Percentiles rank a stretch among this genome's conserved stretches.
Conservation (phyloP, 768 basidiomycete genomes). For the Coprinopsis sp. region DNA sequence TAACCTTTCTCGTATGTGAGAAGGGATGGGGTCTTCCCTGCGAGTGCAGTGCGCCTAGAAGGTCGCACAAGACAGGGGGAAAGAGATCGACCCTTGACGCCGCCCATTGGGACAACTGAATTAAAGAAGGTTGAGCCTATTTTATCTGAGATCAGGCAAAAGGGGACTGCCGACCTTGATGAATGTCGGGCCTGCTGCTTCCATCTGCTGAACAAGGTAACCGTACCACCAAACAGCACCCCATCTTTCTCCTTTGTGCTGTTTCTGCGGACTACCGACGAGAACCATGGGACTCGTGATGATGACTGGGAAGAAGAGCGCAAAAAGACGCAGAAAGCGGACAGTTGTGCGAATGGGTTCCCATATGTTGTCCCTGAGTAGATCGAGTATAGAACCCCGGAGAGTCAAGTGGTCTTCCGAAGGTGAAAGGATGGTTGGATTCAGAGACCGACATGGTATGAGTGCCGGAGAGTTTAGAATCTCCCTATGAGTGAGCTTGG, state of each 20-base stretch:
- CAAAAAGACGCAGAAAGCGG: conserved; percentile 79
- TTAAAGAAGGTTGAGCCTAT: conserved; percentile 8
- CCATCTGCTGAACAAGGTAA: conserved; percentile 85
- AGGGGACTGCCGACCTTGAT: conserved; percentile 63
- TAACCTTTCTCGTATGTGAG: conserved; percentile 70
- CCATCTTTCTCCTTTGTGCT: conserved; percentile 74
- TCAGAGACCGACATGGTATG: conserved; percentile 34
- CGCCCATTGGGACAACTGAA: conserved; percentile 95
- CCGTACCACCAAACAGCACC: conserved; percentile 97
- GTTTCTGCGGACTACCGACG: conserved; percentile 50
- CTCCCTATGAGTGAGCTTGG: not conserved
- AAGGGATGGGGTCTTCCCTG: conserved; percentile 79
- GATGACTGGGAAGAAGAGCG: conserved; percentile 86
- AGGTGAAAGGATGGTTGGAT: conserved; percentile 57
- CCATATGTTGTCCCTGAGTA: conserved; percentile 61
- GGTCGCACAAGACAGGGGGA: conserved; percentile 78
- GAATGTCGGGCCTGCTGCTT: conserved; percentile 93
- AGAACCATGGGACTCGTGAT: conserved; percentile 80
- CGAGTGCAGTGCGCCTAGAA: conserved; percentile 84
- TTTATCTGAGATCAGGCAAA: conserved; percentile 5
- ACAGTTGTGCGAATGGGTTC: conserved; percentile 82
- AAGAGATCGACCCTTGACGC: conserved; percentile 94
- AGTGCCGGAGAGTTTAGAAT: conserved; percentile 43
- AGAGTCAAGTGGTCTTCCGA: conserved; percentile 55
- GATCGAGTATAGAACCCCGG: conserved; percentile 33